Conservation (phyloP, 768 basidiomycete species). For the Russula griseocarnosa region DNA sequence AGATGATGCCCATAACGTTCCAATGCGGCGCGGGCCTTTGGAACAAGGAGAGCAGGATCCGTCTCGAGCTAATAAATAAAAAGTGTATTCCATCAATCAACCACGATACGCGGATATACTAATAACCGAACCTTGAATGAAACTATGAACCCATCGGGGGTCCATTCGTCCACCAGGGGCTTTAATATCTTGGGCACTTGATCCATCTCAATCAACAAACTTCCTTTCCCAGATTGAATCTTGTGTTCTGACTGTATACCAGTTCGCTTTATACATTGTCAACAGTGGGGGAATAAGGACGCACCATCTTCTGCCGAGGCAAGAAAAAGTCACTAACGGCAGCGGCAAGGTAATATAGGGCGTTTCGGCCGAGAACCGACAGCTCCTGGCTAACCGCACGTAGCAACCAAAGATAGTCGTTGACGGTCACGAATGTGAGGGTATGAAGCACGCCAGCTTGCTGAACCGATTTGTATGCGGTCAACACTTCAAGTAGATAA, state of each 20-base stretch:
- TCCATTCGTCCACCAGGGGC: conserved; percentile 93
- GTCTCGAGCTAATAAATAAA: conserved; percentile 77
- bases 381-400: conserved; percentile 80
- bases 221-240: conserved; percentile 96
- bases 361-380: conserved; percentile 58
- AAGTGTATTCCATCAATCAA: not conserved
- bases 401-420: conserved; percentile 93
- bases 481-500: conserved; percentile 67
- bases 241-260: conserved; percentile 87
- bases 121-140: conserved; percentile 80
- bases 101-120: not conserved
- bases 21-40: conserved; percentile 84
- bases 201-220: conserved; percentile 94
- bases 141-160: conserved; percentile 82
- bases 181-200: conserved; percentile 96
- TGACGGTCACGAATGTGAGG: conserved; percentile 87
- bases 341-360: conserved; percentile 95
- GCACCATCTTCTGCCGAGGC: conserved; percentile 83
- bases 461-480: conserved; percentile 78
- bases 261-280: not conserved
- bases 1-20: conserved; percentile 96
- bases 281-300: conserved; percentile 30
- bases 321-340: conserved; percentile 99
- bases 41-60: conserved; percentile 73
- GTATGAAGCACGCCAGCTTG: conserved; percentile 70